These are phyloP conservation scores for Beauveria caledonica DNA, from an alignment of 2,329 filamentous ascomycete genomes.

Conservation along the genomic window DNA sequence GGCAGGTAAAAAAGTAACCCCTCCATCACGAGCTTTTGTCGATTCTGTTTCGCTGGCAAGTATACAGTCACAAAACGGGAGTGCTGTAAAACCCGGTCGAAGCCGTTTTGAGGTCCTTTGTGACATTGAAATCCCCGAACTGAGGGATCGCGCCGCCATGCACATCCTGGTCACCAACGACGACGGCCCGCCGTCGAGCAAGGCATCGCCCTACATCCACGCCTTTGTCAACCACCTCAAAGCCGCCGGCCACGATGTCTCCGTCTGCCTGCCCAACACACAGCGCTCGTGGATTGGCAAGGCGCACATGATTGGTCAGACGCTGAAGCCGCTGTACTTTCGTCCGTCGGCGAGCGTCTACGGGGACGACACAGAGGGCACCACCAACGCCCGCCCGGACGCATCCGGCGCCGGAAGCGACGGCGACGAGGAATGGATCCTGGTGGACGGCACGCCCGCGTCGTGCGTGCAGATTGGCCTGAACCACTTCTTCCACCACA, in stretches of 20 bases:
- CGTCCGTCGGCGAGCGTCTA: conserved; percentile 43
- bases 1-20: conserved; percentile 7
- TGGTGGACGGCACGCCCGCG: conserved; percentile 74
- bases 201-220: conserved; percentile 75
- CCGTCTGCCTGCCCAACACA: conserved; percentile 80
- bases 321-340: conserved; percentile 78
- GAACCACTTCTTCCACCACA: conserved; percentile 68
- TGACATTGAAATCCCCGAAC: background rate
- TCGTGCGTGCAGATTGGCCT: conserved; percentile 76
- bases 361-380: conserved; percentile 47
- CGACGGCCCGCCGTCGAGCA: conserved; percentile 69
- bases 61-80: background rate
- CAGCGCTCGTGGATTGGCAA: conserved; percentile 99
- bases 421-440: conserved; percentile 66
- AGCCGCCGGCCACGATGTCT: conserved; percentile 73
- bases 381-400: conserved; percentile 49
- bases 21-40: conserved; percentile 3
- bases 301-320: conserved; percentile 89
- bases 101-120: background rate
- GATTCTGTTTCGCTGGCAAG: background rate
- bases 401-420: conserved; percentile 32
- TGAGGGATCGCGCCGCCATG: conserved; percentile 31
- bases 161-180: conserved; percentile 67
- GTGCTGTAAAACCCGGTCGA: background rate
- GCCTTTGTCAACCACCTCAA: conserved; percentile 64